A percentile compares a stretch with the other conserved stretches of the same genome.
Evolutionary conservation across 2,329 filamentous ascomycete species (phyloP).

Genomic region (Colletotrichum acutatum): DNA sequence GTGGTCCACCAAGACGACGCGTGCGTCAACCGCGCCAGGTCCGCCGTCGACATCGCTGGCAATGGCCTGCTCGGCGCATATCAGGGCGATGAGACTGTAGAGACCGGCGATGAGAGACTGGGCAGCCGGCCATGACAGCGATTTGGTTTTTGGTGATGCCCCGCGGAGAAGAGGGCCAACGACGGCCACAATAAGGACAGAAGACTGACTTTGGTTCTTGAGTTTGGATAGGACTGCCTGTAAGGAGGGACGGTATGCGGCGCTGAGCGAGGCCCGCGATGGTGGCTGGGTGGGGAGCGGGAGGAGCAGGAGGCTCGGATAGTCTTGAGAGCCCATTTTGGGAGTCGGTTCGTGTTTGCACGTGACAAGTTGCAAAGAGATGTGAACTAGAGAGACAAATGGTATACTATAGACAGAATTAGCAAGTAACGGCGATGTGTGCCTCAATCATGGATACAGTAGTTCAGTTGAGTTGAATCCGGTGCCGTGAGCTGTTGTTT

Average conservation of each 20-base stretch:
- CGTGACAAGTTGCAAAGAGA: not conserved
- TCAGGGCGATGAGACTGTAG: constrained; percentile 80
- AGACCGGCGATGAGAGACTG: constrained; percentile 81
- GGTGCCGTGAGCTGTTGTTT: not conserved
- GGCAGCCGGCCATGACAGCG: constrained; percentile 71
- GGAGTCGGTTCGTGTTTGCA: not conserved
- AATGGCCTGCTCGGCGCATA: constrained; percentile 72
- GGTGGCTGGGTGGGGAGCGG: constrained; percentile 70
- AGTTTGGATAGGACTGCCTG: constrained; percentile 63
- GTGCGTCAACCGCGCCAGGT: constrained; percentile 78
- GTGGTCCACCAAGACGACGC: constrained; percentile 79
- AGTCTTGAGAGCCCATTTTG: constrained; percentile 29
- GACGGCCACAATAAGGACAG: constrained; percentile 66
- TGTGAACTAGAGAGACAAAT: not conserved
- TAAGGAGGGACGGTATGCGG: constrained; percentile 70
- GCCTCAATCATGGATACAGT: not conserved
- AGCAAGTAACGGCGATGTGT: not conserved
- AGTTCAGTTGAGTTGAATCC: not conserved
- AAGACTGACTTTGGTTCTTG: constrained; percentile 48
- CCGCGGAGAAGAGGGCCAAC: constrained; percentile 70
- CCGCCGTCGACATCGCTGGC: constrained; percentile 66
- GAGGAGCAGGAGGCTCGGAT: constrained; percentile 69
- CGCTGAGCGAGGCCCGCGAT: constrained; percentile 61
- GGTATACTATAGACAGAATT: not conserved
- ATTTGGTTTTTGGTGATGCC: constrained; percentile 58